A percentile compares a stretch with the other conserved stretches of the same genome.
These are phyloP conservation scores for Phytophthora chlamydospora DNA, from an alignment of 352 stramenopile genomes.

Conservation along the genomic window DNA sequence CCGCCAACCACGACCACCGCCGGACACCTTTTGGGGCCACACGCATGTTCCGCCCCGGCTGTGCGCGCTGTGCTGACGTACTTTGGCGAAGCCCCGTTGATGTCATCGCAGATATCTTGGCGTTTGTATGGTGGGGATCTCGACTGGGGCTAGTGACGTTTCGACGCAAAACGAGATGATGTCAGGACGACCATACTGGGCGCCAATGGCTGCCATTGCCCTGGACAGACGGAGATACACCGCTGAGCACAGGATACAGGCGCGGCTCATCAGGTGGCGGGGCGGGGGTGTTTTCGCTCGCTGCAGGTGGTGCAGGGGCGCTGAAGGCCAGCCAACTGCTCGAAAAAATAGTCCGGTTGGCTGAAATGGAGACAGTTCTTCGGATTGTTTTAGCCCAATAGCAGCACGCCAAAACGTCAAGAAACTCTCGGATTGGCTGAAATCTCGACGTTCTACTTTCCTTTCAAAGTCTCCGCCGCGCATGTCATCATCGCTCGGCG, in stretches of 20 bases:
- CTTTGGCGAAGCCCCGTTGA: conserved; percentile 37
- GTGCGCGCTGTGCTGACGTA: conserved; percentile 40
- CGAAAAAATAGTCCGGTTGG: conserved; percentile 9
- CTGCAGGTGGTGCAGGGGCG: not conserved
- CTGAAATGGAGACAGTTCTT: conserved; percentile 7
- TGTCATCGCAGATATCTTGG: conserved; percentile 36
- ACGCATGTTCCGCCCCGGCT: not conserved
- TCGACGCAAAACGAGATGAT: conserved; percentile 36
- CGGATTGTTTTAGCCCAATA: conserved; percentile 10
- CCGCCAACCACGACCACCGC: conserved; percentile 16
- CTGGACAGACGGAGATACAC: conserved; percentile 17
- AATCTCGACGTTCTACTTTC: conserved; percentile 20
- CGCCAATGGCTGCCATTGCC: conserved; percentile 3
- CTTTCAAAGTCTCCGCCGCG: not conserved
- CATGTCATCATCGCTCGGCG: conserved; percentile 31
- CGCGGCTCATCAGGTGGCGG: not conserved
- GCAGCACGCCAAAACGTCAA: not conserved
- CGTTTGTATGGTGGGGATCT: conserved; percentile 24
- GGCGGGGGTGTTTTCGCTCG: conserved; percentile 7
- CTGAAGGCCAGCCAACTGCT: conserved; percentile 24
- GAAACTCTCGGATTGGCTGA: conserved; percentile 7
- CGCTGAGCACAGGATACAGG: not conserved
- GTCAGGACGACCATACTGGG: conserved; percentile 33
- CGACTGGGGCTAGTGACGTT: conserved; percentile 34
- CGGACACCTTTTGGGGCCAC: conserved; percentile 11